phyloP scores from a whole-genome alignment of 1,284 basidiomycete genomes.

The Wolfiporia cocos region DNA sequence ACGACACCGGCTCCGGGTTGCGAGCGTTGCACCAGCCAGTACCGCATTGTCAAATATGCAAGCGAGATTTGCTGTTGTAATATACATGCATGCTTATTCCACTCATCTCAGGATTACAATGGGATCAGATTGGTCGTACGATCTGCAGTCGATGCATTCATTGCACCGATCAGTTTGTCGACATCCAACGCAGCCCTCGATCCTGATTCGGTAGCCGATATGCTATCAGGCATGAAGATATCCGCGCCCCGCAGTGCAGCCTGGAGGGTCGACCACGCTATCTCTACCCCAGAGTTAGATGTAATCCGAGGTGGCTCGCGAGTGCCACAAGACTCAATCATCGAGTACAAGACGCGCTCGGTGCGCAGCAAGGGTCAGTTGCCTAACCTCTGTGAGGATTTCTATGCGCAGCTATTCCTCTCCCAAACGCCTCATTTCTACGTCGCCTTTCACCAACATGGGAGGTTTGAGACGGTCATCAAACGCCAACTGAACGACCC shows the following conservation, averaged over 20 bases:
- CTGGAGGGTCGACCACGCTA: background rate
- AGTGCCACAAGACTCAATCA: constrained; percentile 35
- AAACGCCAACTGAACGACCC: constrained; percentile 33
- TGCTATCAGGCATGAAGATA: constrained; percentile 26
- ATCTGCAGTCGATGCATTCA: constrained; percentile 27
- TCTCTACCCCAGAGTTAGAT: constrained; percentile 21
- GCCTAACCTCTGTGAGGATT: constrained; percentile 35
- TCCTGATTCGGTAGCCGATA: constrained; percentile 23
- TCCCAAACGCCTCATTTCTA: constrained; percentile 48
- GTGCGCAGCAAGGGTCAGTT: constrained; percentile 21
- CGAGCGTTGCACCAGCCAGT: constrained; percentile 37
- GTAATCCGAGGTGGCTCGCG: constrained; percentile 32
- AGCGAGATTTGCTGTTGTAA: constrained; percentile 13
- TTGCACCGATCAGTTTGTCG: constrained; percentile 3
- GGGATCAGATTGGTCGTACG: constrained; percentile 26
- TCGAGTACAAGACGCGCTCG: constrained; percentile 44
- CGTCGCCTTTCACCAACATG: constrained; percentile 42
- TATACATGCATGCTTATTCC: background rate
- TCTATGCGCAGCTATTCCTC: constrained; percentile 45
- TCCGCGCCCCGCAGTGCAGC: background rate
- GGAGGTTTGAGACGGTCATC: constrained; percentile 36
- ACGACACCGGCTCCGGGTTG: constrained; percentile 37
- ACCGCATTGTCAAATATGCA: constrained; percentile 47
- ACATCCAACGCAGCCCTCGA: constrained; percentile 10
- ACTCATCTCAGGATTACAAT: constrained; percentile 16